Base-by-base conservation (phyloP, 495 filamentous ascomycete species). In the Baudoinia panamericana region DNA sequence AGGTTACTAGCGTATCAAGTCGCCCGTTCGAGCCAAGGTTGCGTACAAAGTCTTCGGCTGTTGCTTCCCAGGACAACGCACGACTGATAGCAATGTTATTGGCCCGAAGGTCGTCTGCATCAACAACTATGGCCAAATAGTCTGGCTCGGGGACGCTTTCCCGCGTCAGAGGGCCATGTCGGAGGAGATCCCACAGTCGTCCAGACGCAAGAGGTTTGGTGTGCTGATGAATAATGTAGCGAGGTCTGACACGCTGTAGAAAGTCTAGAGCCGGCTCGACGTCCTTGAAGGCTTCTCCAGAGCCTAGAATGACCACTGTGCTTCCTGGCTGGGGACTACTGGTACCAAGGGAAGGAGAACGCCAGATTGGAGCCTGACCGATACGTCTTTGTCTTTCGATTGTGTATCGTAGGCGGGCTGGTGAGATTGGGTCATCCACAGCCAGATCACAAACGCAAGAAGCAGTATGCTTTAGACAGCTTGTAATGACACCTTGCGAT, bases 1-100 rank as follows among this genome's bases (percentile, higher is more conserved):
- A 53, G 2, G 50, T 53, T 17, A 50, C 41, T 4, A 53, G 41
- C 27, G 50, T 49, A 27, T 53, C 50, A 17, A 53, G 34, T 5
- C 46, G 37, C 5, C 50, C 50, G 25, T 53, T 45, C 12, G 50
- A 45, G 22, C 50, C 50, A 5, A 53, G 29, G 30, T 50, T 45
- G 3, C 45, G 45, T 4, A 53, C 46, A 30, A 53, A 53, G 36
- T 53, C 50, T 28, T 53, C 50, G 5, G 46, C 50, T 8, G 50
- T 45, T 2, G 41, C 32, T 22, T 53, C 50, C 50, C 50, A 53
- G 31, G 50, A 53, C 15, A 53, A 26, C 13, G 36, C 28, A 5
- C 39, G 27, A 26, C 50, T 53, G 20, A 53, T 16, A 2, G 41
- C 16, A 12, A 53, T 53, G 15, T 46, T 46, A 30, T 53, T 46